Base-by-base conservation (phyloP, 192 early-diverging fungal species). In the Entomortierella beljakovae region DNA sequence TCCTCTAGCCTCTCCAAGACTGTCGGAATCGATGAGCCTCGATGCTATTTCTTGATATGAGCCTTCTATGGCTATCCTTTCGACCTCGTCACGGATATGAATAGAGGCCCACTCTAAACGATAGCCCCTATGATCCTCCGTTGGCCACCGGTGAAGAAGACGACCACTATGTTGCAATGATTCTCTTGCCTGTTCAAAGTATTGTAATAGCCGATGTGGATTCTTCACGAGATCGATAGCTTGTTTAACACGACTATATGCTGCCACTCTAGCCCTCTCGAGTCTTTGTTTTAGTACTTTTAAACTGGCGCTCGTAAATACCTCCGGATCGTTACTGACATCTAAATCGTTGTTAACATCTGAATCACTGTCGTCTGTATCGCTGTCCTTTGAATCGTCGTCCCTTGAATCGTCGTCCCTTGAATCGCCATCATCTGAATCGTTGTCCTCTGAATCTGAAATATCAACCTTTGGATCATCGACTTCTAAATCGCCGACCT, bases 91-190 rank as follows among this genome's bases (percentile, higher is more conserved):
- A 4, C 2, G 10, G n/a, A 57, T 57, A 57, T 57, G 33, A 6
- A 1, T 34, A 18, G 55, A 57, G 4, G 32, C 55, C 55, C 55
- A 57, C 6, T 57, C 32, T 20, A 57, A 57, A 35, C 8, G 32
- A 57, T 18, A 57, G 4, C 20, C 43, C 6, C 16, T 0, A 49
- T 68, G 66, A 48, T 63, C 32, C 40, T 62, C 48, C 16, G 22
- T 61, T 3, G 73, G 65, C 64, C 49, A 75, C 2, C 53, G 73
- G 46, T 77, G 64, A 57, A 77, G 54, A 35, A 77, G 64, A 53
- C 53, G 65, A 48, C 53, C 61, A 18, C 63, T 57, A 26, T 48
- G 42, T 3, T 67, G 35, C 40, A 64, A n/a, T 22, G 33, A 46
- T 0, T 57, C 49, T 25, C 54, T 57, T 16, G 28, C 61, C 63